Evolutionary conservation across 768 basidiomycete genomes (phyloP), one percentile per base, ranked within the genome.

Genomic region (Serendipita sp.): DNA sequence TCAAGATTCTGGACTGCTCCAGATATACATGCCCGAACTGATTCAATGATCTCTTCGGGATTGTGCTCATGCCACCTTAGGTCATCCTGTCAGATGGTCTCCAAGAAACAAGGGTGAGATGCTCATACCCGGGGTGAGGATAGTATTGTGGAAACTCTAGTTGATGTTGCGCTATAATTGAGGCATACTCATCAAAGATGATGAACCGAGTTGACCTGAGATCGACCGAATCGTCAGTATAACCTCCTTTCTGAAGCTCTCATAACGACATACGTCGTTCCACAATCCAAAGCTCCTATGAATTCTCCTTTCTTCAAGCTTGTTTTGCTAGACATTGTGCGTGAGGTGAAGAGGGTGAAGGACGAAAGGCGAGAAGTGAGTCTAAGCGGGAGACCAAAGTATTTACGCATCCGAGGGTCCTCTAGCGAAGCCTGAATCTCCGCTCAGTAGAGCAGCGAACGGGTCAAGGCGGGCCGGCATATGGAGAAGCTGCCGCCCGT

Each of bases 31-130:
- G 76, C 74, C 33, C 88, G 81, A 50, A 87, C 86, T 66, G 84
- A 80, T 64, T 81, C 75, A 69, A 87, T 82, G 66, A 98, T 87
- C 71, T 93, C 91, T 46, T 79, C 76, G 0, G 91, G 84, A 71
- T 95, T 87, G 73, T 98, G 96, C 67, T 94, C 92, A 72, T 97
- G 95, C 94, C 94, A 97, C 69, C 93, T 87, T 69, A 40, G 46
- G 64, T 64, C 40, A 64, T 62, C 48, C 31, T 66, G 60, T 62
- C 29, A 66, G 64, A 34, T 36, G 34, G 15, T 23, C 23, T 23
- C 23, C 23, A 23, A 44, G 13, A 63, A 40, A 15, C 23, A 33
- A 40, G 11, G 44, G 10, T 33, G 29, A 34, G 27, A 27, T 18
- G 53, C 63, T 68, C 79, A 68, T 64, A 86, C 85, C 91, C 90